Conservation (phyloP, 2,329 filamentous ascomycete species). For the Chalara sp. region DNA sequence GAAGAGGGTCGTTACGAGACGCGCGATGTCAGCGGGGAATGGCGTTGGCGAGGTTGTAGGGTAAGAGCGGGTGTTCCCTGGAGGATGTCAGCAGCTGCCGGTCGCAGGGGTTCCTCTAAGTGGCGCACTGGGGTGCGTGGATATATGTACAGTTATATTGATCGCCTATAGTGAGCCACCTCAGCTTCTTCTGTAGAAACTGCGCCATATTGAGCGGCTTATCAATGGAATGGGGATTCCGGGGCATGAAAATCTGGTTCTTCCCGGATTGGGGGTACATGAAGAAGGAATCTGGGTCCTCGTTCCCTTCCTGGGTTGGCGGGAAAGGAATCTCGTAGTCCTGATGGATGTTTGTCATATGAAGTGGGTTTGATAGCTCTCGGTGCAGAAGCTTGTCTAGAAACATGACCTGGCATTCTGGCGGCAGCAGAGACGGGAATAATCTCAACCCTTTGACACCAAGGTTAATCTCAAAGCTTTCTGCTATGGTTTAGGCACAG, state of each 20-base stretch:
- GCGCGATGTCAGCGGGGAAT: slow-evolving; percentile 69
- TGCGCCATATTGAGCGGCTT: slow-evolving; percentile 64
- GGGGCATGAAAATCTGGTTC: slow-evolving; percentile 55
- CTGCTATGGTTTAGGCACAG: not conserved
- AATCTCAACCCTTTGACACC: slow-evolving; percentile 48
- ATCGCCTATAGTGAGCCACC: slow-evolving; percentile 89
- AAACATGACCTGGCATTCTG: slow-evolving; percentile 60
- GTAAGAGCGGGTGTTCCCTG: slow-evolving; percentile 69
- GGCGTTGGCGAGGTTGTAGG: slow-evolving; percentile 55
- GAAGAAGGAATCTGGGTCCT: slow-evolving; percentile 39
- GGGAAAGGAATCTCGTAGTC: slow-evolving; percentile 66
- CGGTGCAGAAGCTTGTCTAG: slow-evolving; percentile 70
- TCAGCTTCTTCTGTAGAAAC: slow-evolving; percentile 72
- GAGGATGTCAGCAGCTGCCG: too few species aligned
- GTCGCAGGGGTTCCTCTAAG: too few species aligned
- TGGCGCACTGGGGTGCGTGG: too few species aligned
- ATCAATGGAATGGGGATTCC: slow-evolving; percentile 53
- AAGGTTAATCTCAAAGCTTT: not conserved
- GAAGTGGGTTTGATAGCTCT: slow-evolving; percentile 64
- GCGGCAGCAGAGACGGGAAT: slow-evolving; percentile 67
- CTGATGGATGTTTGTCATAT: slow-evolving; percentile 82
- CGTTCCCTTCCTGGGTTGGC: slow-evolving; percentile 1
- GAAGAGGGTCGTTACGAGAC: slow-evolving; percentile 64
- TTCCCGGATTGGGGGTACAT: slow-evolving; percentile 45
- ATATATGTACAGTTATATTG: slow-evolving; percentile 71